phyloP scores from a whole-genome alignment of 805 yeast genomes.

The Metschnikowia lochheadii region DNA sequence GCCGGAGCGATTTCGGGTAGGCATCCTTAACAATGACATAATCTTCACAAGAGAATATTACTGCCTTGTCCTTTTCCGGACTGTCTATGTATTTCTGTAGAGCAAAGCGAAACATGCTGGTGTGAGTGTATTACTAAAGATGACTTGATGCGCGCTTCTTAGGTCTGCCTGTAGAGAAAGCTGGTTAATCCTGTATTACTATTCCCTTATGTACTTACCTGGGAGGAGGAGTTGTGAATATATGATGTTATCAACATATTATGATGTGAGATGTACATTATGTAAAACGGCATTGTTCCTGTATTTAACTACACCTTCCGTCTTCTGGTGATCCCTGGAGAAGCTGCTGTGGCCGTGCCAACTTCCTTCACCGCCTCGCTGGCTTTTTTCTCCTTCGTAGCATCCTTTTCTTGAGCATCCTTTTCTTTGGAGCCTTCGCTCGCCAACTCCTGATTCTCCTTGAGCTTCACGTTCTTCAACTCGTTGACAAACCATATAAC shows the following conservation, averaged over 20 bases:
- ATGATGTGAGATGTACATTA: too few relatives aligned
- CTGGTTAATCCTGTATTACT: background rate
- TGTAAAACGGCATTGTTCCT: background rate
- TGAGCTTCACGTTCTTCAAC: constrained; percentile 46
- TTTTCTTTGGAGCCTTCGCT: constrained; percentile 16
- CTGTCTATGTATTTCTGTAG: constrained; percentile 45
- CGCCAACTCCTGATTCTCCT: constrained; percentile 40
- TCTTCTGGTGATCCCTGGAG: constrained; percentile 8
- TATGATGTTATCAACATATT: too few relatives aligned
- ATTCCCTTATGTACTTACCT: too few relatives aligned
- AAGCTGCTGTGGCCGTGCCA: background rate
- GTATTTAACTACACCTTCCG: constrained; percentile 11
- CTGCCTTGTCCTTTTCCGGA: constrained; percentile 40
- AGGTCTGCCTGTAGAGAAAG: background rate
- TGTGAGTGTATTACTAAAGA: background rate
- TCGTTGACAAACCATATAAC: constrained; percentile 88
- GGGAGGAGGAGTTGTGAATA: too few relatives aligned
- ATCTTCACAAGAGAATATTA: constrained; percentile 47
- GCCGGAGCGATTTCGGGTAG: constrained; percentile 61
- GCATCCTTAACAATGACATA: constrained; percentile 56
- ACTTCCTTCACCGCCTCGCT: background rate
- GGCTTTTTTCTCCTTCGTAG: background rate
- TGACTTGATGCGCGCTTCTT: background rate
- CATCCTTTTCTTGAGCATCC: background rate
- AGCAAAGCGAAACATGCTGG: constrained; percentile 45